Conservation (phyloP, 768 basidiomycete species). For the Fistulinella prunicolor region DNA sequence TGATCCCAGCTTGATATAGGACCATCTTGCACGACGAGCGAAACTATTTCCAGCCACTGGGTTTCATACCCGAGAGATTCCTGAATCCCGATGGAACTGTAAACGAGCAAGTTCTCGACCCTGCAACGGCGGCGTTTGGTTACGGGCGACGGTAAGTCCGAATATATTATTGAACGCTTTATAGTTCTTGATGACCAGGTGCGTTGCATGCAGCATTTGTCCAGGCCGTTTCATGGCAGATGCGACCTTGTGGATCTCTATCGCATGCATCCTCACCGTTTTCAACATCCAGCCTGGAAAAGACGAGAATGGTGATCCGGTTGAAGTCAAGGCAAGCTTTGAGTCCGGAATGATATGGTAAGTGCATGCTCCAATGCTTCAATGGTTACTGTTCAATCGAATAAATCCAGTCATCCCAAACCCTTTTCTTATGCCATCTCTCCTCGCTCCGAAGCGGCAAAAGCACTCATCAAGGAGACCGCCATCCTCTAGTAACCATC, state of each 20-base stretch:
- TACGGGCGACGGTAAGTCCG: constrained; percentile 34
- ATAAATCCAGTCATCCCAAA: constrained; percentile 28
- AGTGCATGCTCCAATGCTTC: not conserved
- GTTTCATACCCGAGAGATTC: constrained; percentile 40
- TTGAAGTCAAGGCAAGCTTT: constrained; percentile 23
- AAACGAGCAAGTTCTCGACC: constrained; percentile 29
- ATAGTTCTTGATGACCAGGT: not conserved
- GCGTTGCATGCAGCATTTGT: constrained; percentile 36
- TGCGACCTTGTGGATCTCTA: constrained; percentile 36
- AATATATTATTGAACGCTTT: not conserved
- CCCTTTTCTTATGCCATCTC: constrained; percentile 29
- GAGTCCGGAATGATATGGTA: constrained; percentile 33
- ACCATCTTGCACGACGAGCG: constrained; percentile 38
- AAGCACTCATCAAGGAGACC: constrained; percentile 28
- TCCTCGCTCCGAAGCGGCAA: constrained; percentile 30
- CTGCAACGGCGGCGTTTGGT: constrained; percentile 32
- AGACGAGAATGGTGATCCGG: constrained; percentile 16
- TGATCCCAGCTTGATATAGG: constrained; percentile 23
- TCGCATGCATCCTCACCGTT: constrained; percentile 29
- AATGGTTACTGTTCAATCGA: constrained; percentile 1
- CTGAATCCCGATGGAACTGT: constrained; percentile 37
- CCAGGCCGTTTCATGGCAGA: constrained; percentile 46
- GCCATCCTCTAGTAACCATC: constrained; percentile 19
- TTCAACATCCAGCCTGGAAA: constrained; percentile 25
- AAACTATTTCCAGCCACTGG: constrained; percentile 33